These are phyloP conservation scores for Claviceps sp. DNA, from an alignment of 2,329 filamentous ascomycete genomes.

Conservation along the genomic window DNA sequence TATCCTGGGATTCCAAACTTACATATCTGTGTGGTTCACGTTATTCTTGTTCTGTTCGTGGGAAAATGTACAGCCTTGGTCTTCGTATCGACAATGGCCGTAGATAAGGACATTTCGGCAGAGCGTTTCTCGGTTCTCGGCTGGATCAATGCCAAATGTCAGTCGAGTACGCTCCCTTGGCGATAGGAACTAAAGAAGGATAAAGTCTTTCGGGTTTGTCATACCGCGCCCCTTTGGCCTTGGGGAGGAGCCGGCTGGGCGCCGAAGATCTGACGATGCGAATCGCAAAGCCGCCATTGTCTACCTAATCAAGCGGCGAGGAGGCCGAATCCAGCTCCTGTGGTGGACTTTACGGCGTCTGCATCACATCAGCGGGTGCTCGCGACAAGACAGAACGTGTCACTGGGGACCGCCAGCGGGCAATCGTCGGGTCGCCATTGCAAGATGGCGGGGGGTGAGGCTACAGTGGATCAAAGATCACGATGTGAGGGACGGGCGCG, in stretches of 20 bases:
- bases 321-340: conserved; percentile 18
- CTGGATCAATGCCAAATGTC: not conserved
- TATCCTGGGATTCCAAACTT: conserved; percentile 16
- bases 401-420: not conserved
- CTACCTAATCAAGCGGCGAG: conserved; percentile 18
- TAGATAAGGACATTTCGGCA: conserved; percentile 92
- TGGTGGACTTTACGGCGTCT: conserved; percentile 31
- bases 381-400: not conserved
- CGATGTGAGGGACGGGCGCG: not conserved
- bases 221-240: conserved; percentile 42
- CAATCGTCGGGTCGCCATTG: not conserved
- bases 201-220: conserved; percentile 12
- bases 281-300: conserved; percentile 35
- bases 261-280: conserved; percentile 32
- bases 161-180: conserved; percentile 1
- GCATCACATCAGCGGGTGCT: conserved; percentile 3
- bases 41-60: conserved; percentile 58
- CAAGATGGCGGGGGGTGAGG: not conserved
- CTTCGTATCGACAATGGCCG: conserved; percentile 83
- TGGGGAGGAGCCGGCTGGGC: conserved; percentile 38
- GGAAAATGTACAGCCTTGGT: conserved; percentile 82
- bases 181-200: too few relatives aligned
- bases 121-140: conserved; percentile 76
- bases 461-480: not conserved
- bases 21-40: conserved; percentile 34